Conservation (phyloP, 2,329 filamentous ascomycete genomes). For the Talaromyces amestolkiae region DNA sequence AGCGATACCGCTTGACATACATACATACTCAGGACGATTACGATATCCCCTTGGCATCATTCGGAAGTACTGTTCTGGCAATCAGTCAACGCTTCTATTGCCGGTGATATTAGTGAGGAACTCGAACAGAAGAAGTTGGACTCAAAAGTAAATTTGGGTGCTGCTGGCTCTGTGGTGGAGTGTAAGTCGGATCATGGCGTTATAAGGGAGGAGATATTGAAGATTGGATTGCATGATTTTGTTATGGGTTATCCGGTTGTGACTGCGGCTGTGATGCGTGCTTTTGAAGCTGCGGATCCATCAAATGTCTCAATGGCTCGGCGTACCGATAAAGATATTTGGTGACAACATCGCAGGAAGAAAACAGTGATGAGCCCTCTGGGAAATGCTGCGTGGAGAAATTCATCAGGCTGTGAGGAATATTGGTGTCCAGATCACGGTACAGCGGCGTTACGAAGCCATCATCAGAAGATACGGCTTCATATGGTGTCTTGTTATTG, state of each 20-base stretch:
- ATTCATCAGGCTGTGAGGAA: conserved; percentile 75
- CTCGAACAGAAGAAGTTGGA: conserved; percentile 47
- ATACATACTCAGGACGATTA: conserved; percentile 39
- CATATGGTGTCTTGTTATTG: conserved; percentile 59
- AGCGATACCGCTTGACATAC: conserved; percentile 32
- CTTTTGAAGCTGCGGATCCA: conserved; percentile 37
- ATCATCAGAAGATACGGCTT: conserved; percentile 60
- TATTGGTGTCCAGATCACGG: conserved; percentile 78
- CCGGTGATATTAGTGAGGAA: conserved; percentile 42
- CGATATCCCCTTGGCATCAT: conserved; percentile 32
- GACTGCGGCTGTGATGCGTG: conserved; percentile 51
- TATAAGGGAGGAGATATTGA: conserved; percentile 55
- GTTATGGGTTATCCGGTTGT: conserved; percentile 59
- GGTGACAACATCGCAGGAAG: too few relatives aligned
- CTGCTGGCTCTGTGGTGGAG: conserved; percentile 52
- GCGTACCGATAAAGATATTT: too few relatives aligned
- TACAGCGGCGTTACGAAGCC: conserved; percentile 83
- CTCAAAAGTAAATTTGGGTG: conserved; percentile 43
- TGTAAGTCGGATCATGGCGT: conserved; percentile 48
- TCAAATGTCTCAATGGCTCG: too few relatives aligned
- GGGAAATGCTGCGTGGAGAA: conserved; percentile 71
- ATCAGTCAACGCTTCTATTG: conserved; percentile 51
- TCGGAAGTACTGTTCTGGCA: conserved; percentile 55
- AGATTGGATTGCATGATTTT: conserved; percentile 57
- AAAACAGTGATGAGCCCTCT: conserved; percentile 67